Evolutionary conservation across 768 basidiomycete species (phyloP).

Genomic region (Agrocybe praecox): DNA sequence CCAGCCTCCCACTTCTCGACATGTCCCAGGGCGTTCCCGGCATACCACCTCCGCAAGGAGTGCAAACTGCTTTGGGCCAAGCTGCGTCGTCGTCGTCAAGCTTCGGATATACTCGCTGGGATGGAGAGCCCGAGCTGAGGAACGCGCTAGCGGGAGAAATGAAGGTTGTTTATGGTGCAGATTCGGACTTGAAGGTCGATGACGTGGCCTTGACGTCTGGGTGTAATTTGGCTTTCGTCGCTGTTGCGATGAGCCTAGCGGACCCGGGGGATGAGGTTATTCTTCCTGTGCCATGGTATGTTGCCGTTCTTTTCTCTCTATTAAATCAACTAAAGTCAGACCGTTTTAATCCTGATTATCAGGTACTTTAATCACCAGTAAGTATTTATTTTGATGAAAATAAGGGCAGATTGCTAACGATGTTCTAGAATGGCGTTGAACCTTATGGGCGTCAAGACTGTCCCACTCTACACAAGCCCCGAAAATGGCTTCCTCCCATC

Average conservation of each 20-base stretch:
- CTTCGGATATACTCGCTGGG: conserved; percentile 60
- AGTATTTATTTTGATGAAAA: conserved; percentile 12
- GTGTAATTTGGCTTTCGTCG: conserved; percentile 74
- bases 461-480: conserved; percentile 54
- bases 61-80: conserved; percentile 51
- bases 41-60: conserved; percentile 53
- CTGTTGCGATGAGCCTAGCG: conserved; percentile 63
- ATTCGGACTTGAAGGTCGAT: conserved; percentile 46
- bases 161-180: conserved; percentile 53
- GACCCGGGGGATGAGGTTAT: conserved; percentile 72
- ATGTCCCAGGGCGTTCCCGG: conserved; percentile 82
- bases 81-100: conserved; percentile 43
- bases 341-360: background rate
- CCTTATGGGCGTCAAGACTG: conserved; percentile 59
- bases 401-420: background rate
- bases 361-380: conserved; percentile 75
- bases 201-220: conserved; percentile 75
- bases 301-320: conserved; percentile 2
- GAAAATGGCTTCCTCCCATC: conserved; percentile 65
- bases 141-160: conserved; percentile 62
- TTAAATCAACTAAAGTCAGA: background rate
- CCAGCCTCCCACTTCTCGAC: conserved; percentile 55
- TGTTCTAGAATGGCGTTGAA: conserved; percentile 62
- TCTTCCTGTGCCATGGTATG: conserved; percentile 70
- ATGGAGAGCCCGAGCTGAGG: conserved; percentile 59